Conservation (phyloP, 1,139 yeast genomes). For the Arxiozyma slooffiae region DNA sequence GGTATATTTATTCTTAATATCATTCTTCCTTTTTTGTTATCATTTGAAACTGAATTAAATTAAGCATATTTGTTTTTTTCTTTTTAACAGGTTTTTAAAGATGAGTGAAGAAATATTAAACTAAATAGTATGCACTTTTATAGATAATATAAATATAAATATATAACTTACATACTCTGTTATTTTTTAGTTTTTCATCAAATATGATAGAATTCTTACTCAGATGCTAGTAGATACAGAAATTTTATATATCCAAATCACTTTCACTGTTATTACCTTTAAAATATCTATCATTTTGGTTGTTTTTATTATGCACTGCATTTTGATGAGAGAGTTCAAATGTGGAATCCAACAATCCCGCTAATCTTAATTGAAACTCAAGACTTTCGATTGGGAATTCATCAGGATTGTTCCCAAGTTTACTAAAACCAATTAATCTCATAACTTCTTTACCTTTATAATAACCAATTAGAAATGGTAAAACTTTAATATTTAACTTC, state of each 20-base stretch:
- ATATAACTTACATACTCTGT: too few relatives aligned
- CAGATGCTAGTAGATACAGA: not conserved
- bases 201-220: too few relatives aligned
- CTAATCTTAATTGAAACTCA: constrained; percentile 30
- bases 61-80: not conserved
- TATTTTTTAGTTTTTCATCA: not conserved
- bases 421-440: constrained; percentile 59
- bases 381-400: constrained; percentile 37
- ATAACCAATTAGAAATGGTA: constrained; percentile 66
- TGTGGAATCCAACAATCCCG: not conserved
- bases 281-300: constrained; percentile 1
- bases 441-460: constrained; percentile 47
- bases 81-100: not conserved
- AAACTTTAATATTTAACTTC: constrained; percentile 50
- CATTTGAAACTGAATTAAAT: not conserved
- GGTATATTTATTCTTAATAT: not conserved
- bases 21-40: not conserved
- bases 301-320: too few relatives aligned
- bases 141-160: not conserved
- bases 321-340: not conserved
- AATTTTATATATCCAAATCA: constrained; percentile 31
- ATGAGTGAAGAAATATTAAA: too few relatives aligned
- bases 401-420: constrained; percentile 36
- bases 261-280: constrained; percentile 33
- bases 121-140: not conserved